Percentiles rank a stretch among this genome's conserved stretches.
Conservation (phyloP, 768 basidiomycete genomes). For the Psilocybe sp. region DNA sequence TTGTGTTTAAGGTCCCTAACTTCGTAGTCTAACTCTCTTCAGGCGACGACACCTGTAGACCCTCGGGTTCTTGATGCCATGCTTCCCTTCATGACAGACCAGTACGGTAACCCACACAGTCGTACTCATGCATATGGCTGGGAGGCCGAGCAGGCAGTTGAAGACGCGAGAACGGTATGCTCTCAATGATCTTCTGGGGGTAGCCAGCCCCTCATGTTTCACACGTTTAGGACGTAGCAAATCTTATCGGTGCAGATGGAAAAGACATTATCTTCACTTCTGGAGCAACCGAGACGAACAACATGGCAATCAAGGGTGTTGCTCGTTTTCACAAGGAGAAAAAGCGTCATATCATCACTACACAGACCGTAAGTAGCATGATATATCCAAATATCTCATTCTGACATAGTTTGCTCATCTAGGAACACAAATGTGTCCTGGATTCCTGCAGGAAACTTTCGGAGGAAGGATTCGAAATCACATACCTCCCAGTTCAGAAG, state of each 20-base stretch:
- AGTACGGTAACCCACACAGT: slow-evolving; percentile 97
- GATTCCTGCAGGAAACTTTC: slow-evolving; percentile 95
- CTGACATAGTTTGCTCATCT: not conserved
- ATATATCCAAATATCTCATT: not conserved
- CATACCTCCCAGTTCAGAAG: slow-evolving; percentile 90
- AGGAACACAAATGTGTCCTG: slow-evolving; percentile 99
- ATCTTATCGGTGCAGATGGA: slow-evolving; percentile 87
- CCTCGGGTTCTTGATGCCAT: slow-evolving; percentile 96
- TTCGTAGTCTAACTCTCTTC: slow-evolving; percentile 8
- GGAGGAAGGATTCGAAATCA: slow-evolving; percentile 97
- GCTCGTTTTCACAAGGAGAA: slow-evolving; percentile 94
- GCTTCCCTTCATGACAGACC: slow-evolving; percentile 93
- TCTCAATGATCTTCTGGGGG: not conserved
- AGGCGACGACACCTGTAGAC: slow-evolving; percentile 98
- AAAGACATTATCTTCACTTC: slow-evolving; percentile 98
- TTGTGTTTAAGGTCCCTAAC: not conserved
- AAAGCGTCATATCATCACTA: slow-evolving; percentile 91
- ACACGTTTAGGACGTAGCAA: slow-evolving; percentile 71
- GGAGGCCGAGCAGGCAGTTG: slow-evolving; percentile 96
- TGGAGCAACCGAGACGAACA: slow-evolving; percentile 97
- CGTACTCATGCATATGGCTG: slow-evolving; percentile 99
- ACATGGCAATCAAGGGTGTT: slow-evolving; percentile 96
- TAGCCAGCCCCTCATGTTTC: slow-evolving; percentile 2
- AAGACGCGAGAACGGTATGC: slow-evolving; percentile 80
- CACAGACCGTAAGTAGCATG: slow-evolving; percentile 71